A percentile compares a stretch with the other conserved stretches of the same genome.
Conservation (phyloP, 2,329 filamentous ascomycete species). For the Ophiostoma triangulosporum region DNA sequence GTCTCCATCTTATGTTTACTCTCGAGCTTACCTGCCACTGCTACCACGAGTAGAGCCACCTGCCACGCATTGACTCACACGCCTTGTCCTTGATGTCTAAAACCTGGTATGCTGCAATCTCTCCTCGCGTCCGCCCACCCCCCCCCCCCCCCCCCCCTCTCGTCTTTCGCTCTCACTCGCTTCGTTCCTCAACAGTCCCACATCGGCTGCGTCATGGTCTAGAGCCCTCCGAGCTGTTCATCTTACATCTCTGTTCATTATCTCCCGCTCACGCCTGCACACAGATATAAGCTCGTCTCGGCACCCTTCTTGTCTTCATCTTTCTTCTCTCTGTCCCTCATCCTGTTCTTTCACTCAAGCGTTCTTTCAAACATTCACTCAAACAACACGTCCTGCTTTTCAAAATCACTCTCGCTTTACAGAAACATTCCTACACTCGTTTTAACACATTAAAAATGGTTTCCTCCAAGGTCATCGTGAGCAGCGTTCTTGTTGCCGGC, state of each 20-base stretch:
- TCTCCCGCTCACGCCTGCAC: neutral
- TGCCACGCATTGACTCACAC: neutral
- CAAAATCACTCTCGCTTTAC: neutral
- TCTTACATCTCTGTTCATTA: neutral
- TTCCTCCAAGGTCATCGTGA: conserved; percentile 7
- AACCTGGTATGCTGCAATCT: neutral
- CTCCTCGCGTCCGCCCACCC: neutral
- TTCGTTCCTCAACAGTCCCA: neutral
- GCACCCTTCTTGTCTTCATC: neutral
- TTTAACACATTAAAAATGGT: conserved; percentile 10
- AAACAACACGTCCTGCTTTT: neutral
- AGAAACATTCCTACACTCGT: neutral
- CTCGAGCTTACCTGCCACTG: neutral
- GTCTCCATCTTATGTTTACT: neutral
- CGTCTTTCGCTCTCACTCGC: neutral
- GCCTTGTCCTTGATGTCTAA: neutral
- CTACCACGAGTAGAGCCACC: neutral
- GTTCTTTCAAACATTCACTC: neutral
- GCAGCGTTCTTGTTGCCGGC: conserved; percentile 6
- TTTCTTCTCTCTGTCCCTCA: neutral
- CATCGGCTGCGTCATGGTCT: neutral
- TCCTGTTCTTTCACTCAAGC: neutral
- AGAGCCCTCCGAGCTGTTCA: neutral
- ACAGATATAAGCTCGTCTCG: neutral
- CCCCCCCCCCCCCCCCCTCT: neutral